Percentiles rank a stretch among this genome's conserved stretches.
Conservation (phyloP, 2,329 filamentous ascomycete species). For the Colletotrichum falcatum region DNA sequence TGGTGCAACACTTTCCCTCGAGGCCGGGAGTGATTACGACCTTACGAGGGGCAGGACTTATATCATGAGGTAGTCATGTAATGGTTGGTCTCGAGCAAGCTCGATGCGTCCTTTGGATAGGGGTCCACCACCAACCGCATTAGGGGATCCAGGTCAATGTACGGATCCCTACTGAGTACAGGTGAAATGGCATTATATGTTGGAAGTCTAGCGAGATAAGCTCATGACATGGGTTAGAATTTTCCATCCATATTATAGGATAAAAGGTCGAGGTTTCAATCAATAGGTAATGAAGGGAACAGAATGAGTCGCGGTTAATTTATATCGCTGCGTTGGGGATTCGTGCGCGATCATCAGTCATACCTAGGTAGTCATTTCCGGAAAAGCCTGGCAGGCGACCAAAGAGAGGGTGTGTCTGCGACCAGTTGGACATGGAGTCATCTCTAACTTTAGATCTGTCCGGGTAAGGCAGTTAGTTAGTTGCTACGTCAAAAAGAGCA, state of each 20-base stretch:
- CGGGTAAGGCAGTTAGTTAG: too few species aligned
- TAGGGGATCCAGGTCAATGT: conserved; percentile 9
- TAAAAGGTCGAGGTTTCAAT: not conserved
- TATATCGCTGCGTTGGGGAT: conserved; percentile 3
- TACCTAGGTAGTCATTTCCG: conserved; percentile 1
- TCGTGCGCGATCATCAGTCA: conserved; percentile 6
- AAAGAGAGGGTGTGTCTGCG: conserved; percentile 13
- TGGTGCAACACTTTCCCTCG: not conserved
- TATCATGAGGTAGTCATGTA: conserved; percentile 7
- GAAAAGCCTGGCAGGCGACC: conserved; percentile 1
- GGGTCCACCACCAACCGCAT: conserved; percentile 23
- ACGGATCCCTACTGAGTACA: too few species aligned
- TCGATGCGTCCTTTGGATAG: not conserved
- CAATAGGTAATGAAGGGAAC: not conserved
- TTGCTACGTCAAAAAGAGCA: too few species aligned
- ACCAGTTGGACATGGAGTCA: conserved; percentile 26
- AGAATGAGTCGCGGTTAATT: conserved; percentile 18
- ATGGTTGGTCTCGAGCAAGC: not conserved
- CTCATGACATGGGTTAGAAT: conserved; percentile 18
- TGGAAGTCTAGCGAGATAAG: conserved; percentile 26
- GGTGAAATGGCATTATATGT: conserved; percentile 7
- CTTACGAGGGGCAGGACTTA: conserved; percentile 32
- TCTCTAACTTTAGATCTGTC: too few species aligned
- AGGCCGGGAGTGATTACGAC: not conserved
- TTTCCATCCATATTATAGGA: conserved; percentile 36